These are phyloP conservation scores for Colletotrichum navitas DNA, from an alignment of 2,329 filamentous ascomycete genomes.

Conservation along the genomic window DNA sequence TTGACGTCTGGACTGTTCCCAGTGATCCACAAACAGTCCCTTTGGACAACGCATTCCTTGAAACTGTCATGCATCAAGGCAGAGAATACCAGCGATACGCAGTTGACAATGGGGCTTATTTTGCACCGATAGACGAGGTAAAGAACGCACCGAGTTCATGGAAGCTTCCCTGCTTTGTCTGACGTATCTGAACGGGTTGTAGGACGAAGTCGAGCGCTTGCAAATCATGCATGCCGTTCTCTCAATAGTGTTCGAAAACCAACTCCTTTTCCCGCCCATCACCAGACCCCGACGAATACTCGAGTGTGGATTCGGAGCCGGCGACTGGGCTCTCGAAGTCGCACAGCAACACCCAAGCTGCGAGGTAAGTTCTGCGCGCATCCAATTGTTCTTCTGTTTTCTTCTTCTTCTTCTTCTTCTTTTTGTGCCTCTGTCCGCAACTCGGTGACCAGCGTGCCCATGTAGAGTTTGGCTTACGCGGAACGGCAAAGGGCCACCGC, in stretches of 20 bases:
- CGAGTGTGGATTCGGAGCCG: constrained; percentile 81
- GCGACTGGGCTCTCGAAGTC: constrained; percentile 77
- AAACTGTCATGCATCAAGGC: constrained; percentile 71
- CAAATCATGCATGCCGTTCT: constrained; percentile 74
- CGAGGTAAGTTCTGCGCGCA: constrained; percentile 63
- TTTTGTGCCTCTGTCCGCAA: background rate
- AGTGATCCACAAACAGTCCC: constrained; percentile 63
- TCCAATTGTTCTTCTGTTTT: background rate
- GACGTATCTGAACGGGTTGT: constrained; percentile 34
- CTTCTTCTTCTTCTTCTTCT: background rate
- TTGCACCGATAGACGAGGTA: constrained; percentile 80
- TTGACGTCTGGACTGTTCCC: constrained; percentile 46
- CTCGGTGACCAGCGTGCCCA: background rate
- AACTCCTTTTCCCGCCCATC: constrained; percentile 78
- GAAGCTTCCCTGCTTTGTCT: background rate
- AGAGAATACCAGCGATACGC: constrained; percentile 77
- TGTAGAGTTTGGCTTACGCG: background rate
- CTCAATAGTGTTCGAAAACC: constrained; percentile 72
- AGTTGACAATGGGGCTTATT: constrained; percentile 73
- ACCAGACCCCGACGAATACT: constrained; percentile 69
- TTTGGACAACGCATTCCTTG: constrained; percentile 69
- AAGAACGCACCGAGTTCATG: constrained; percentile 42
- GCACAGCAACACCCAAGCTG: constrained; percentile 73
- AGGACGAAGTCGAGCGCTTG: constrained; percentile 78
- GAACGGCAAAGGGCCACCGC: background rate